A percentile compares a stretch with the other conserved stretches of the same genome.
phyloP scores from a whole-genome alignment of 2,329 filamentous ascomycete species.

The Claviceps maximensis region DNA sequence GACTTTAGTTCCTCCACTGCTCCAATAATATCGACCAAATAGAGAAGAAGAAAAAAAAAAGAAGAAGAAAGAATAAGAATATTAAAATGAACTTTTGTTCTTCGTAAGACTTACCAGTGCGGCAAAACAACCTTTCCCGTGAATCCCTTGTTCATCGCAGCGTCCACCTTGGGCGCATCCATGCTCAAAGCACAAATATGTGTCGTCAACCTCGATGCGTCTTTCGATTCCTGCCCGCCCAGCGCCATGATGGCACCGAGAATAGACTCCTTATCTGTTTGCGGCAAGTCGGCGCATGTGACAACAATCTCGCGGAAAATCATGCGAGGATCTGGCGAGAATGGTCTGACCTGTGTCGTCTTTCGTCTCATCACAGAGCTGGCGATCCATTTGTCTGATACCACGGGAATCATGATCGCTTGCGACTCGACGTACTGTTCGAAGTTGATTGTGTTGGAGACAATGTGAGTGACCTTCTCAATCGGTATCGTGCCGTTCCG shows the following conservation, averaged over 20 bases:
- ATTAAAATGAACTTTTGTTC: not conserved
- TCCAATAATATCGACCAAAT: not conserved
- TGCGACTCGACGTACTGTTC: slow-evolving; percentile 67
- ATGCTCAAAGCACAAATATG: slow-evolving; percentile 76
- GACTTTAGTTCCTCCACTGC: not conserved
- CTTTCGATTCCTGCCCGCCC: slow-evolving; percentile 67
- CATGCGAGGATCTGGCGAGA: slow-evolving; percentile 79
- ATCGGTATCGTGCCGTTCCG: slow-evolving; percentile 36
- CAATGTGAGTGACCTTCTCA: slow-evolving; percentile 38
- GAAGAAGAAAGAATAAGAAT: too few species aligned
- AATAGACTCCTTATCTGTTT: slow-evolving; percentile 82
- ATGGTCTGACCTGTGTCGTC: slow-evolving; percentile 65
- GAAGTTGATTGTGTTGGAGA: slow-evolving; percentile 75
- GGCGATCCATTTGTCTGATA: slow-evolving; percentile 70
- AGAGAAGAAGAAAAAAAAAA: not conserved
- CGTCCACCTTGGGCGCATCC: slow-evolving; percentile 57
- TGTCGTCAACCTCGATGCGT: slow-evolving; percentile 62
- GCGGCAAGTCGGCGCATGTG: slow-evolving; percentile 71
- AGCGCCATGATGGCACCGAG: slow-evolving; percentile 79
- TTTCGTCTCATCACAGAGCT: slow-evolving; percentile 56
- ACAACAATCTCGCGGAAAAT: slow-evolving; percentile 80
- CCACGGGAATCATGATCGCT: slow-evolving; percentile 68
- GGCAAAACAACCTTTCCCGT: slow-evolving; percentile 77
- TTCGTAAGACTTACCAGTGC: slow-evolving; percentile 55
- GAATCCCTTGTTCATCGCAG: slow-evolving; percentile 50